Base-by-base conservation (phyloP, 148 eudicot genomes). In the Silene uniflora region DNA sequence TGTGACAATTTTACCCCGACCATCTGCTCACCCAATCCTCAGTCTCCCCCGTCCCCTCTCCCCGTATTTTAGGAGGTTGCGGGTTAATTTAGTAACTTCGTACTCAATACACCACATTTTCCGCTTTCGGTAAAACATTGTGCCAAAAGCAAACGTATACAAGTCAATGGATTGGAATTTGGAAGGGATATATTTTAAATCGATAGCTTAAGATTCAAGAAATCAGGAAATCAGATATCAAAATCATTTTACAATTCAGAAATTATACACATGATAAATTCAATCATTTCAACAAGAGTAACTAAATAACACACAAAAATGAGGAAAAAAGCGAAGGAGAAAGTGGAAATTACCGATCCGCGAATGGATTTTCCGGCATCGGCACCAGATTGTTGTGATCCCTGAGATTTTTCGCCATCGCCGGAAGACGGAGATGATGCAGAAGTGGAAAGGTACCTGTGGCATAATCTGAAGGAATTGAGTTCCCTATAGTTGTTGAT, bases 331-430 rank as follows among this genome's bases (percentile, higher is more conserved):
- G n/a, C 56, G 64, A 24, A 79, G 65, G 0, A 4, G 12, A 6
- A 39, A 39, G 10, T 39, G 44, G 44, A 39, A 39, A 39, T 63
- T 87, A 93, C 98, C 91, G 89, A 89, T 79, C 98, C 97, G 29
- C 98, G 91, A 74, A 89, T 67, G 67, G 93, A 59, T 67, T 89
- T 89, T 16, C 88, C 98, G 39, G 87, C 86, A 81, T 88, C 85
- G 23, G 83, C 78, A n/a, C 80, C 82, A n/a, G 86, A 75, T 22
- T 63, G 25, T 23, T 61, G 65, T 24, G 65, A 61, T 22, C 29
- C 29, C 5, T 61, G 32, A 10, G 65, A 61, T 10, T 61, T 61
- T 4, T 24, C 27, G 65, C 14, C 65, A 22, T 21, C 65, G 65
- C 65, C 65, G 65, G 76, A 21, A n/a, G 81, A 14, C 5, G 85